Evolutionary conservation across 2,329 filamentous ascomycete species (phyloP), one percentile per base, ranked within the genome.

Genomic region (Fusarium sp.): DNA sequence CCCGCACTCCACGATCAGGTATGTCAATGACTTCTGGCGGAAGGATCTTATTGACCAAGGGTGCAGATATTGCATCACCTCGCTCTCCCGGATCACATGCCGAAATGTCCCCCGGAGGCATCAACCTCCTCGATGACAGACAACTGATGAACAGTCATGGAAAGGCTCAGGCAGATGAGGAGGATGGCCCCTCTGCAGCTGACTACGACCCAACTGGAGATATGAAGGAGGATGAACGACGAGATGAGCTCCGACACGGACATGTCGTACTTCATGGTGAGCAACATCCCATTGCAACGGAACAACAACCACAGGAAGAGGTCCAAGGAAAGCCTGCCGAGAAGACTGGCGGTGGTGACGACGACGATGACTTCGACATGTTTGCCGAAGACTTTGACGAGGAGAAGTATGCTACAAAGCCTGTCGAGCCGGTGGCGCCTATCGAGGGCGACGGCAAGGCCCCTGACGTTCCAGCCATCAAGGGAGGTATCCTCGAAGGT

Each of bases 181-280:
- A 89, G 70, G 92, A 96, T 75, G 93, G 92, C 10, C 92, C 93
- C 9, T 97, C 94, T n/a, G 95, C 95, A 48, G 94, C 94, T 64
- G 93, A 97, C 80, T 97, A 97, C 79, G 93, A 97, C 77, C 95
- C 95, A 2, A 96, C 91, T 3, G 86, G 91, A 73, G 95, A 98
- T 78, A 96, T 95, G 92, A 87, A 92, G 79, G 93, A 97, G 80
- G 94, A 97, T 74, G 89, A 90, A 75, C 86, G 89, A 64, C 89
- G 91, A 61, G 90, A 93, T 75, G 90, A 91, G 71, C 85, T 89
- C 74, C 88, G 90, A 64, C 86, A 89, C 66, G 86, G 86, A 55
- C 87, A 88, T 61, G 85, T 83, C 37, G 81, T 82, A n/a, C 78
- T 86, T 53, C 85, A 87, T 64, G 85, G 85, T 63, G 83, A 86